phyloP scores from a whole-genome alignment of 257 asterid species.

The Jacaranda mimosifolia region DNA sequence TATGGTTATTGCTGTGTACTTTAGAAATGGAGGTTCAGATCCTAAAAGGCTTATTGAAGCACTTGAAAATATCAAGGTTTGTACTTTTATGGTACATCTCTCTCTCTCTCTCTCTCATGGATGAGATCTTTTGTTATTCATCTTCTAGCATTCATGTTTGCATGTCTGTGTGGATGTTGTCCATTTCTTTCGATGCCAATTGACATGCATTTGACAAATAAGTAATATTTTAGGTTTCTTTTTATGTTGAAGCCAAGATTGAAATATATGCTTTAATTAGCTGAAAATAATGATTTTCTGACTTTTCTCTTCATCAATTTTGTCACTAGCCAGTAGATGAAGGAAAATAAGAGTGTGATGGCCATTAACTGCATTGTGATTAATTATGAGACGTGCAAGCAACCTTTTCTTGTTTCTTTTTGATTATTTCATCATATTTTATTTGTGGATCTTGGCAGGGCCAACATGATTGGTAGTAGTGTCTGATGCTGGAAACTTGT shows the following conservation, averaged over 20 bases:
- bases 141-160: not conserved
- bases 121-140: slow-evolving; percentile 12
- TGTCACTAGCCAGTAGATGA: not conserved
- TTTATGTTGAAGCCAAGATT: slow-evolving; percentile 12
- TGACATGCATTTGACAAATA: not conserved
- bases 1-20: slow-evolving; percentile 69
- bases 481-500: no score
- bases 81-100: slow-evolving; percentile 36
- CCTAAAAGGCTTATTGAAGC: slow-evolving; percentile 75
- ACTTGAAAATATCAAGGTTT: slow-evolving; percentile 79
- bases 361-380: not conserved
- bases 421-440: not conserved
- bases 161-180: not conserved
- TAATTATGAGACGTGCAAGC: not conserved
- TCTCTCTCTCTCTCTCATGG: not conserved
- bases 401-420: not conserved
- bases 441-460: not conserved
- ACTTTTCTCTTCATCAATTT: not conserved
- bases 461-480: no score
- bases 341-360: not conserved
- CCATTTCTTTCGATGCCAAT: not conserved
- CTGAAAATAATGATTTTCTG: not conserved
- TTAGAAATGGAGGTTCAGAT: slow-evolving; percentile 76
- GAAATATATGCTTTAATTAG: slow-evolving; percentile 17
- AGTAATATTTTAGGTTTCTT: not conserved